Conservation (phyloP, 2,329 filamentous ascomycete species). For the Xylaria sp. region DNA sequence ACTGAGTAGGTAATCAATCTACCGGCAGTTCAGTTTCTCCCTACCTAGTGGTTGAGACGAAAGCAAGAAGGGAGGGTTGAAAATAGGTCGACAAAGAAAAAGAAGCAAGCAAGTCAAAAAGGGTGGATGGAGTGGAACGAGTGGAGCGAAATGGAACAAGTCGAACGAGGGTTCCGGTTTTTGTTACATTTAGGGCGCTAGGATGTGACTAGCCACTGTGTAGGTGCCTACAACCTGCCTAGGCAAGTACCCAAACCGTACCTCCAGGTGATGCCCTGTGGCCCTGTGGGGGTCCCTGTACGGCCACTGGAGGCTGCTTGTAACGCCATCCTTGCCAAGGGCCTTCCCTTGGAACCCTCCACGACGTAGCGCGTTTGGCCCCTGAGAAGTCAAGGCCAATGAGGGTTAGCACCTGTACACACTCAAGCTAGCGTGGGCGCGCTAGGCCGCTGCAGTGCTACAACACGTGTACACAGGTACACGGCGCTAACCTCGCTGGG, state of each 20-base stretch:
- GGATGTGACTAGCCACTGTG: no score
- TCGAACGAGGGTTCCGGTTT: not conserved
- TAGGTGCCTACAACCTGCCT: no score
- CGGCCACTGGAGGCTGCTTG: not conserved
- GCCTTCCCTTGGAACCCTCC: not conserved
- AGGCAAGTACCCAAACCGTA: no score
- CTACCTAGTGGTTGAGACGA: not conserved
- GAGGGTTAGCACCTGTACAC: not conserved
- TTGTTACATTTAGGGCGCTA: not conserved
- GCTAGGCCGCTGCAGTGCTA: not conserved
- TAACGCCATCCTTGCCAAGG: not conserved
- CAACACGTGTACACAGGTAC: not conserved
- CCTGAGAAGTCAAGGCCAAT: constrained; percentile 16
- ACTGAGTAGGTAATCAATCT: not conserved
- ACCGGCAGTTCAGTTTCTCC: not conserved
- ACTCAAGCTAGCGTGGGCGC: not conserved
- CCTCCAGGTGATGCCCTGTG: not conserved
- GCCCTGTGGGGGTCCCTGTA: not conserved
- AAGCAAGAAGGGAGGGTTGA: not conserved
- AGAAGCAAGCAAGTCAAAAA: not conserved
- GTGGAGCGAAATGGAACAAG: no score
- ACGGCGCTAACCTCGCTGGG: not conserved
- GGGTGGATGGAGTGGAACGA: not conserved
- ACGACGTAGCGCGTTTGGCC: constrained; percentile 4
- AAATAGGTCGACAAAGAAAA: not conserved